Percentiles rank a stretch among this genome's conserved stretches.
Conservation (phyloP, 2,329 filamentous ascomycete species). For the Diaporthe sp. region DNA sequence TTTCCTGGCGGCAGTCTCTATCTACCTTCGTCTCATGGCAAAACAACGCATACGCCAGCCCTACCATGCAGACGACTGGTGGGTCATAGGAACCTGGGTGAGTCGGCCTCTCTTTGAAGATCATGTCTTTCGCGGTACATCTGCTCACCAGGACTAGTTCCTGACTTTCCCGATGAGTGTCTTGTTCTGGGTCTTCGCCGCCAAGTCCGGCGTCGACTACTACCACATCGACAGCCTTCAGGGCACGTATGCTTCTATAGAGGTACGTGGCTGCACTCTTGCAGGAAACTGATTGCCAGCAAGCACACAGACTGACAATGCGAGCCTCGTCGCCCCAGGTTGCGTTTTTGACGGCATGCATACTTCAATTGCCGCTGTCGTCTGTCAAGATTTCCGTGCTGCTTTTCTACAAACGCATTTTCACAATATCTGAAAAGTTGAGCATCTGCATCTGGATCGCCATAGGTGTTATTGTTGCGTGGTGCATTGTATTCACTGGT, state of each 20-base stretch:
- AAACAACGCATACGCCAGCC: not conserved
- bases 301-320: not conserved
- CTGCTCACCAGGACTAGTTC: not conserved
- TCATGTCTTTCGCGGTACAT: not conserved
- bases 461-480: not conserved
- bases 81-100: slow-evolving; percentile 14
- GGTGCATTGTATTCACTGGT: not conserved
- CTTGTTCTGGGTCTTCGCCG: slow-evolving; percentile 1
- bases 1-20: not conserved
- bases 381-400: slow-evolving; percentile 16
- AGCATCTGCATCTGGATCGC: not conserved
- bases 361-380: not conserved
- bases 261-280: not conserved
- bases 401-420: slow-evolving; percentile 28
- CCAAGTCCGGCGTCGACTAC: not conserved
- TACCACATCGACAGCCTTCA: not conserved
- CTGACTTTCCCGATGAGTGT: slow-evolving; percentile 1
- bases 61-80: slow-evolving; percentile 20
- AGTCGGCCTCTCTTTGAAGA: not conserved
- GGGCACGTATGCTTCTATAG: not conserved
- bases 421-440: not conserved
- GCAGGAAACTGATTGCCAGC: not conserved
- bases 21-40: not conserved
- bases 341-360: not conserved
- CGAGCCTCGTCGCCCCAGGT: not conserved